A percentile compares a stretch with the other conserved stretches of the same genome.
Conservation (phyloP, 768 basidiomycete species). For the Suillus alpinus region DNA sequence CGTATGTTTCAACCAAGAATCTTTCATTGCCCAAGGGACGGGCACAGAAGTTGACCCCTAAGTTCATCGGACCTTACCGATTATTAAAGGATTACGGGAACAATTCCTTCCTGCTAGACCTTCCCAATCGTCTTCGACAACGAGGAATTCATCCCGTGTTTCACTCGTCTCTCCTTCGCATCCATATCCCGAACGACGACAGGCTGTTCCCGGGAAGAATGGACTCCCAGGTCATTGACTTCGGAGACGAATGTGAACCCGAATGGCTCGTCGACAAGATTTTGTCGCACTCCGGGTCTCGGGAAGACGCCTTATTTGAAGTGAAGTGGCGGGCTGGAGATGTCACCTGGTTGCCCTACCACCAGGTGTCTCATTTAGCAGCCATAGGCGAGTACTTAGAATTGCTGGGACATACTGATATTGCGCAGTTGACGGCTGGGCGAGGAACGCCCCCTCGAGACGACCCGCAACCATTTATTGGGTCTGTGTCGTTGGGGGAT, state of each 20-base stretch:
- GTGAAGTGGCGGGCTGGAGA: slow-evolving; percentile 28
- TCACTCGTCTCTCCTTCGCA: slow-evolving; percentile 18
- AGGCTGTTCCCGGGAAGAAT: slow-evolving; percentile 16
- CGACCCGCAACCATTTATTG: background rate
- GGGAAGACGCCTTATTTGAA: slow-evolving; percentile 21
- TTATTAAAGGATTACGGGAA: slow-evolving; percentile 15
- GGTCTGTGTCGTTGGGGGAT: background rate
- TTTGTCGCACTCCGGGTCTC: slow-evolving; percentile 21
- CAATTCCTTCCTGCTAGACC: slow-evolving; percentile 19
- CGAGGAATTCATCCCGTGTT: slow-evolving; percentile 19
- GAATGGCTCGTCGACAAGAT: slow-evolving; percentile 27
- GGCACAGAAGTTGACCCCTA: slow-evolving; percentile 28
- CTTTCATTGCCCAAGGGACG: slow-evolving; percentile 29
- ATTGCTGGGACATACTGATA: slow-evolving; percentile 19
- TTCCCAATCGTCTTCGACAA: slow-evolving; percentile 14
- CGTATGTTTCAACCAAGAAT: slow-evolving; percentile 37
- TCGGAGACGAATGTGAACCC: slow-evolving; percentile 3
- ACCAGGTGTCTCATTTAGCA: slow-evolving; percentile 15
- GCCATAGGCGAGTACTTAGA: slow-evolving; percentile 29
- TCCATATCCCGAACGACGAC: slow-evolving; percentile 21
- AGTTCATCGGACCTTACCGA: slow-evolving; percentile 29
- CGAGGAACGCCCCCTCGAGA: background rate
- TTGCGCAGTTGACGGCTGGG: slow-evolving; percentile 6
- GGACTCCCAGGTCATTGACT: slow-evolving; percentile 10
- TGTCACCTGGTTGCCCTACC: slow-evolving; percentile 30